Evolutionary conservation across 768 basidiomycete species (phyloP), one percentile per base, ranked within the genome.

Genomic region (Auriscalpium vulgare): DNA sequence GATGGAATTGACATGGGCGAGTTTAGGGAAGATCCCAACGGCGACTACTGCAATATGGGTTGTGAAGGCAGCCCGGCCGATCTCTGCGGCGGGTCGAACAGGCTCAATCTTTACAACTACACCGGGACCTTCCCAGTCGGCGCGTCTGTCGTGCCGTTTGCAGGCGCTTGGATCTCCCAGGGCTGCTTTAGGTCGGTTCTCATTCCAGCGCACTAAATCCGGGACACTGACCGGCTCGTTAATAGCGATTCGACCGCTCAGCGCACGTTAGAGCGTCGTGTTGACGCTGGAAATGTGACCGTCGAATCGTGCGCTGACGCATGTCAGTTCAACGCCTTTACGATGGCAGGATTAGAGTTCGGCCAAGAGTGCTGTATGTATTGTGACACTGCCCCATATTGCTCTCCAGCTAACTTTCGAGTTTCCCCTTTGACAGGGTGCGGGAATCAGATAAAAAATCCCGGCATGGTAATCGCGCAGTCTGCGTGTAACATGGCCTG

Each of bases 401-500:
- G 10, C 7, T 40, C n/a, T 11, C 8, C 1, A 8, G 10, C 8
- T 16, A 4, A 4, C 29, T 29, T 29, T 2, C 29, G 29, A 29
- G 43, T n/a, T 36, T 34, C 19, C 44, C 37, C 14, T 35, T 13
- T 44, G 38, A 9, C 23, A 55, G 54, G 54, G 54, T 50, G 47
- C 17, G 56, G 47, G 16, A 44, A 40, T 40, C 36, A 54, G 47
- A 53, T 57, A 13, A 40, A 13, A 0, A 29, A 4, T 29, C 47
- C 47, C 10, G 34, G 51, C 4, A 11, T 8, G 3, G 47, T 38
- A 19, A 45, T 50, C n/a, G 9, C 48, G 35, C 43, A 58, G 36
- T 6, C 11, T 29, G 54, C 54, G 10, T 47, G 54, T 56, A 47
- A 56, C 17, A 48, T 56, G 37, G 53, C 53, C 2, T 58, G 55